Base-by-base conservation (phyloP, 805 yeast genomes). In the Saccharomycopsis fodiens region DNA sequence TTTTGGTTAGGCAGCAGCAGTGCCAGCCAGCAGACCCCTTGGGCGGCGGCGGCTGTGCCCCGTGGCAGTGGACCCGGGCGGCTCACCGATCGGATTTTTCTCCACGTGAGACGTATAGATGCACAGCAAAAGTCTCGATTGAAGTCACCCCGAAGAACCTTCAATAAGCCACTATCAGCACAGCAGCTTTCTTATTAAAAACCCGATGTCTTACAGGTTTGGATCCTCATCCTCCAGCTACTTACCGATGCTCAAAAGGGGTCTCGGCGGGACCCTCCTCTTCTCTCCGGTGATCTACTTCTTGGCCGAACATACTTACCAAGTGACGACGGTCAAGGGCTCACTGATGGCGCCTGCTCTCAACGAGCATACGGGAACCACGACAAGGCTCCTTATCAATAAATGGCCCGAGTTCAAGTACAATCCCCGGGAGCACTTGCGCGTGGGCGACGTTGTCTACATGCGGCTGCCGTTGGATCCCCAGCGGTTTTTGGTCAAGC, bases 291-390 rank as follows among this genome's bases (percentile, higher is more conserved):
- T 27, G 19, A 31, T 41, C 23, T 41, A 17, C 16, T 38, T 43
- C 38, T n/a, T 44, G 6, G 30, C 38, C 13, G 34, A 34, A n/a
- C 23, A 43, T 23, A 25, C 44, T 2, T 39, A 35, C 35, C 44
- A 36, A 19, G 12, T 46, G 10, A 50, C 52, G 17, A 42, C 34
- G 10, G 52, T 51, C 15, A 35, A 79, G 37, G 97, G 97, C 1
- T 63, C 73, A 34, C 85, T 95, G 20, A 89, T 89, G 97, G 71
- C 84, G 43, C 97, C 97, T 1, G 77, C 95, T 0, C 73, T 88
- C 57, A 89, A 89, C 61, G 91, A 94, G 0, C 75, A 74, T 17
- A 70, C 62, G 38, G 62, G 63, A 52, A 61, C 66, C 45, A 60
- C 68, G 53, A 46, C 42, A 62, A 51, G 81, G 64, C 87, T 85